Conservation (phyloP, 345 rosid species). For the Salix udensis region DNA sequence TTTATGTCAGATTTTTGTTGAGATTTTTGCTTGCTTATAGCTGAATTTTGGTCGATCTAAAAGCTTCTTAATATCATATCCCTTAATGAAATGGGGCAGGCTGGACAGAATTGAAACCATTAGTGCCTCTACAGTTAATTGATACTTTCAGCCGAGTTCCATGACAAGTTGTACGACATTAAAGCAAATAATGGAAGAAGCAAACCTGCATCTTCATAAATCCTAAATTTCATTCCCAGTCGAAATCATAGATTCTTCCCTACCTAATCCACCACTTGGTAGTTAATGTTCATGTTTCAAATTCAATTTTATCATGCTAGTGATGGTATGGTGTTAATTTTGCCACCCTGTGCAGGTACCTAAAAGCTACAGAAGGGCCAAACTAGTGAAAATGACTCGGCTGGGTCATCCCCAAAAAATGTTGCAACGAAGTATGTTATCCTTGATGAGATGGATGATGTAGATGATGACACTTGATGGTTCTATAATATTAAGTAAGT, state of each 20-base stretch:
- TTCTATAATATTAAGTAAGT: constrained; percentile 19
- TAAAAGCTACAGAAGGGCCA: constrained; percentile 57
- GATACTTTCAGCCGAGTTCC: background rate
- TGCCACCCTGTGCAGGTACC: constrained; percentile 46
- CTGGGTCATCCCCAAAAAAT: constrained; percentile 20
- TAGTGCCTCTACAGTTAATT: background rate
- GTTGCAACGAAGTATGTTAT: constrained; percentile 70
- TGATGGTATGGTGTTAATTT: background rate
- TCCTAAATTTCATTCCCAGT: background rate
- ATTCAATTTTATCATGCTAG: background rate
- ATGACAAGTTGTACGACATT: background rate
- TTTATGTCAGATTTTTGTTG: background rate
- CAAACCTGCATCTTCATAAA: background rate
- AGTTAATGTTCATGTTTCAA: background rate
- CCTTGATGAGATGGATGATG: constrained; percentile 81
- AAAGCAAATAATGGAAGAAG: background rate
- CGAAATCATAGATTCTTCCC: background rate
- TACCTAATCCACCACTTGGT: background rate
- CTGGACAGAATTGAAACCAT: background rate
- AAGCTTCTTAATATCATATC: background rate
- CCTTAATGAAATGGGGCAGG: background rate
- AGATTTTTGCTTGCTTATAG: background rate
- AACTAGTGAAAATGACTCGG: constrained; percentile 29
- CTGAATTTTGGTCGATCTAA: background rate
- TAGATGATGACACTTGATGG: constrained; percentile 41